Percentiles rank a stretch among this genome's conserved stretches.
These are phyloP conservation scores for Sporothrix globosa DNA, from an alignment of 2,329 filamentous ascomycete species.

Conservation along the genomic window DNA sequence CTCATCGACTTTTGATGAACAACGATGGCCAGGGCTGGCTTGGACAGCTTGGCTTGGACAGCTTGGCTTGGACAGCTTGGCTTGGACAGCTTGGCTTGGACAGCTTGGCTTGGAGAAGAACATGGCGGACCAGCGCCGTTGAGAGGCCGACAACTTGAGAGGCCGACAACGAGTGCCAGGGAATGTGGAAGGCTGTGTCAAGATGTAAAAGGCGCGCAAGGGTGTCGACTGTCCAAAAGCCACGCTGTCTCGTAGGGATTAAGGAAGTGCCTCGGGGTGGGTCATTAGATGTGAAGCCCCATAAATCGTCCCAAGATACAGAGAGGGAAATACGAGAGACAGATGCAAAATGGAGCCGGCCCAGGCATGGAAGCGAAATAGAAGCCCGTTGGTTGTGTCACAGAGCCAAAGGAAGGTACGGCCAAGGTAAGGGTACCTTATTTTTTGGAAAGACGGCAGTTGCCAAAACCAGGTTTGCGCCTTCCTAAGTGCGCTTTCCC, in stretches of 20 bases:
- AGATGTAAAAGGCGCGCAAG: background rate
- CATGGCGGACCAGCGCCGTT: background rate
- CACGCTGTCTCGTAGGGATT: background rate
- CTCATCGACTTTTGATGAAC: background rate
- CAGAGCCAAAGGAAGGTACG: constrained; percentile 9
- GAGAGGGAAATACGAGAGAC: background rate
- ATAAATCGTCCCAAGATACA: background rate
- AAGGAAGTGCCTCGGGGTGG: constrained; percentile 6
- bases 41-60: background rate
- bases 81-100: too few relatives aligned
- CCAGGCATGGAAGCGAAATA: constrained; percentile 21
- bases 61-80: background rate
- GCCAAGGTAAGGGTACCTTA: too few relatives aligned
- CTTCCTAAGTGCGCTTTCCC: background rate
- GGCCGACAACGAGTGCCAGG: background rate
- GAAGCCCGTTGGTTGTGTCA: constrained; percentile 11
- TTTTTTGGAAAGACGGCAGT: background rate
- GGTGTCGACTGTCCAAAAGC: too few relatives aligned
- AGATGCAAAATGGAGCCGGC: background rate
- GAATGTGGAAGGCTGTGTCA: background rate
- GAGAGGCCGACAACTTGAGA: constrained; percentile 15
- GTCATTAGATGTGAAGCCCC: background rate
- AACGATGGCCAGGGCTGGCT: constrained; percentile 19
- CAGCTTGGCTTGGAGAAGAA: background rate
- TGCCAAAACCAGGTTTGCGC: constrained; percentile 13